Conservation (phyloP, 164 flowering plant genomes). For the Vitis riparia region DNA sequence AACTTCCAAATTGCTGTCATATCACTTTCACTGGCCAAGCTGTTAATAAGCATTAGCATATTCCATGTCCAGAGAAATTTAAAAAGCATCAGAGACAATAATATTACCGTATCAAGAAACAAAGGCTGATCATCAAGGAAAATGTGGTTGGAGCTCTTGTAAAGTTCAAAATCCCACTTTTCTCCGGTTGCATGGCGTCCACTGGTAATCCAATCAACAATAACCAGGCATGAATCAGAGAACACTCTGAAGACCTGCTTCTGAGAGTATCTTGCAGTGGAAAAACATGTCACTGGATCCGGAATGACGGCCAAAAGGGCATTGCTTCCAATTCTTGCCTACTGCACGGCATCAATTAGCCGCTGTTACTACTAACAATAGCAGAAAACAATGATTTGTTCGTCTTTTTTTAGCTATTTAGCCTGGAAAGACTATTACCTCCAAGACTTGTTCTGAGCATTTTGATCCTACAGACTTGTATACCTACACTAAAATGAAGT, state of each 20-base stretch:
- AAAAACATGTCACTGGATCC: conserved; percentile 96
- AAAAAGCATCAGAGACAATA: conserved; percentile 1
- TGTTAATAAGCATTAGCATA: too few species aligned
- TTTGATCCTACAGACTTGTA: conserved; percentile 76
- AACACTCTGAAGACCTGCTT: conserved; percentile 72
- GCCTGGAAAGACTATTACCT: conserved; percentile 44
- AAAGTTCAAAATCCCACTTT: conserved; percentile 79
- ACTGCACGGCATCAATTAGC: conserved; percentile 53
- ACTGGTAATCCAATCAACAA: conserved; percentile 99
- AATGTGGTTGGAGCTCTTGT: conserved; percentile 80
- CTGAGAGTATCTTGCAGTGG: conserved; percentile 83
- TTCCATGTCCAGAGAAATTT: not conserved
- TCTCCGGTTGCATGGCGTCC: conserved; percentile 97
- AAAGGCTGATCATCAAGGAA: conserved; percentile 59
- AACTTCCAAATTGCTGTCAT: not conserved
- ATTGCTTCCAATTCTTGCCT: conserved; percentile 73
- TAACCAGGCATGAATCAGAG: conserved; percentile 69
- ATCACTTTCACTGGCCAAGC: too few species aligned
- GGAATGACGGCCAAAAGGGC: conserved; percentile 83
- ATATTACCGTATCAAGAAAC: conserved; percentile 84
- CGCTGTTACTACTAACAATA: not conserved
- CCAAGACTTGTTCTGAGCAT: conserved; percentile 75
- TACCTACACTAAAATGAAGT: conserved; percentile 36
- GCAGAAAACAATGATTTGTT: not conserved
- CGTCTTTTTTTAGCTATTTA: not conserved